phyloP scores from a whole-genome alignment of 371 early-diverging fungal species.

The Mortierella sp. region DNA sequence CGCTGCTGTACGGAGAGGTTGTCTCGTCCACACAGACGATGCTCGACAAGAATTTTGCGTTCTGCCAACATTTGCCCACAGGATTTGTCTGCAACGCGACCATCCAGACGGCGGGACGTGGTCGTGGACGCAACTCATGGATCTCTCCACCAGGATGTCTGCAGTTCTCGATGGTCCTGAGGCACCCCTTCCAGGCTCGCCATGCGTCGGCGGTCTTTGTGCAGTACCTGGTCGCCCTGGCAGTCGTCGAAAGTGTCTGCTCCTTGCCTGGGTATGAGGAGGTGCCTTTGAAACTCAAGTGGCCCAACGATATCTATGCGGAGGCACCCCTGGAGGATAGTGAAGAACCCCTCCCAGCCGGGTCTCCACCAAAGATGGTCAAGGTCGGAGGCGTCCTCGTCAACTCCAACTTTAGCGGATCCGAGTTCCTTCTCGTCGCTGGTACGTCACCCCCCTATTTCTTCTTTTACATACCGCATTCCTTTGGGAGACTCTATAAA shows the following conservation, averaged over 20 bases:
- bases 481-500: not conserved
- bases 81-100: conserved; percentile 85
- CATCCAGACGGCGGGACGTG: conserved; percentile 83
- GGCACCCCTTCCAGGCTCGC: conserved; percentile 70
- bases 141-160: conserved; percentile 92
- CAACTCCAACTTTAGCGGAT: conserved; percentile 77
- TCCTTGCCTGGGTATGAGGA: conserved; percentile 79
- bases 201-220: conserved; percentile 84
- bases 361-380: conserved; percentile 46
- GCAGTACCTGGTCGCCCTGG: conserved; percentile 90
- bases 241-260: conserved; percentile 85
- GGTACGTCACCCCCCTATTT: conserved; percentile 61
- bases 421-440: conserved; percentile 84
- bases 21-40: conserved; percentile 93
- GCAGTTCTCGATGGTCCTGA: conserved; percentile 84
- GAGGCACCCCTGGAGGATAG: conserved; percentile 50
- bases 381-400: conserved; percentile 94
- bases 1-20: conserved; percentile 81
- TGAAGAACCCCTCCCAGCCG: not conserved
- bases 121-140: conserved; percentile 94
- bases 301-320: conserved; percentile 97
- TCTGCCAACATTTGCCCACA: conserved; percentile 75
- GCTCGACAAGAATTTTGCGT: conserved; percentile 84
- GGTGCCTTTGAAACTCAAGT: conserved; percentile 88
- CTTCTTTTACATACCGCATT: not conserved